phyloP scores from a whole-genome alignment of 2,329 filamentous ascomycete genomes.

The Hypoxylon sp. region DNA sequence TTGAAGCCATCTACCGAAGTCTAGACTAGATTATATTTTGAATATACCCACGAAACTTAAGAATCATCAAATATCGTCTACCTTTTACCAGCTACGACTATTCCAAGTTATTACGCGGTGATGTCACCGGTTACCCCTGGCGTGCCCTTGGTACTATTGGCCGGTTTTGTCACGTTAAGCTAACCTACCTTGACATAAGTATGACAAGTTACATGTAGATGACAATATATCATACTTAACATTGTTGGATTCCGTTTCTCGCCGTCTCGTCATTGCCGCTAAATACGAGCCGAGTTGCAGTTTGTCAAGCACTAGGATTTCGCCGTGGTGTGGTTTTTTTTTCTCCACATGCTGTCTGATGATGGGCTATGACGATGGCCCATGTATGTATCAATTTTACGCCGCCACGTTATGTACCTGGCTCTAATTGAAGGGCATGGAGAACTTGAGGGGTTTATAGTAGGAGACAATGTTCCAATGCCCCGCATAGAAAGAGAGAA shows the following conservation, averaged over 20 bases:
- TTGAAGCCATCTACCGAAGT: constrained; percentile 62
- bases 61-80: not conserved
- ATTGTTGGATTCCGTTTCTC: not conserved
- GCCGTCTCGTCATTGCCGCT: not conserved
- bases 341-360: constrained; percentile 25
- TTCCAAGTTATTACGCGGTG: not conserved
- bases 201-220: not conserved
- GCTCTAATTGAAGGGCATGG: constrained; percentile 12
- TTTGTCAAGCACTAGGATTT: constrained; percentile 13
- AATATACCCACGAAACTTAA: constrained; percentile 32
- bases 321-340: not conserved
- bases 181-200: no score
- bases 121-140: not conserved
- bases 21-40: constrained; percentile 38
- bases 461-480: constrained; percentile 17
- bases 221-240: not conserved
- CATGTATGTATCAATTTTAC: not conserved
- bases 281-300: constrained; percentile 12
- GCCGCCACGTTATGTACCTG: constrained; percentile 9
- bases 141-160: constrained; percentile 11
- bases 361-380: constrained; percentile 9
- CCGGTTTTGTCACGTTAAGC: not conserved
- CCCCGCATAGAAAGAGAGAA: constrained; percentile 29
- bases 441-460: not conserved
- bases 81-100: not conserved